Evolutionary conservation across 2,329 filamentous ascomycete genomes (phyloP).

Genomic region (Aspergillus texensis): DNA sequence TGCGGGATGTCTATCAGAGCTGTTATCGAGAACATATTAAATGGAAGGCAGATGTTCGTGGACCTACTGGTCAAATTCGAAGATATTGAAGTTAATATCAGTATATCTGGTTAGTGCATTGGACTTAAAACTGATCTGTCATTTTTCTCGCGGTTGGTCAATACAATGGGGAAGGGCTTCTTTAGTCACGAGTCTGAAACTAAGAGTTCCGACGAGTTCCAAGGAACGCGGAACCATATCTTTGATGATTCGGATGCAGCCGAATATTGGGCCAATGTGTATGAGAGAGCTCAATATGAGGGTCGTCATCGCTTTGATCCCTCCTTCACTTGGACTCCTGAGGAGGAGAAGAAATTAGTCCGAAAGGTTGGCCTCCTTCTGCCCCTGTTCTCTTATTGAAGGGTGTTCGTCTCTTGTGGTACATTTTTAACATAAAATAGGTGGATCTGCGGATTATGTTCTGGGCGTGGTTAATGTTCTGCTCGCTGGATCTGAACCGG

Average conservation of each 20-base stretch:
- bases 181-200: background rate
- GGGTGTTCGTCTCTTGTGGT: background rate
- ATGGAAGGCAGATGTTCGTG: background rate
- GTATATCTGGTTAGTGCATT: background rate
- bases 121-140: background rate
- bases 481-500: constrained; percentile 31
- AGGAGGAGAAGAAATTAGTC: constrained; percentile 26
- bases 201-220: background rate
- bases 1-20: background rate
- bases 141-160: background rate
- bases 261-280: constrained; percentile 2
- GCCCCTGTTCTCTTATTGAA: background rate
- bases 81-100: background rate
- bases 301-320: constrained; percentile 43
- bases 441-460: constrained; percentile 34
- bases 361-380: constrained; percentile 26
- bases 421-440: background rate
- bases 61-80: background rate
- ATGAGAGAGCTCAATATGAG: constrained; percentile 29
- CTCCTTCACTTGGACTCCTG: constrained; percentile 30
- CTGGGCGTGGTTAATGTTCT: constrained; percentile 53
- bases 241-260: constrained; percentile 3
- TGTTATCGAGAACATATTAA: background rate
- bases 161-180: background rate
- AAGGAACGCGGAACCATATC: background rate